phyloP scores from a whole-genome alignment of 805 yeast genomes.

The Debaryomyces maramus region DNA sequence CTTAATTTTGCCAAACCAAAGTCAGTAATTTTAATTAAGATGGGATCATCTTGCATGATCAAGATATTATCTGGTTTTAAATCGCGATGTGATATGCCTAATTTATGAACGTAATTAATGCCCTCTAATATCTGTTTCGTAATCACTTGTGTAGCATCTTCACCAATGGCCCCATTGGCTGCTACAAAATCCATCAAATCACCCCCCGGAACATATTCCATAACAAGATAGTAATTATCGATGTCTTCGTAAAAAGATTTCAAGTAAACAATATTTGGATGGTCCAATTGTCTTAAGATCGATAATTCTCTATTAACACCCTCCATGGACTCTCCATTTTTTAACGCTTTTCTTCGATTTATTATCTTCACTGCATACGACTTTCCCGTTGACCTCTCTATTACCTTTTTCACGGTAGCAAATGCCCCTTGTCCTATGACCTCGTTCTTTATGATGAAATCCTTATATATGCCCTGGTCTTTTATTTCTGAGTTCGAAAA shows the following conservation, averaged over 20 bases:
- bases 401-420: slow-evolving; percentile 91
- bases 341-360: slow-evolving; percentile 69
- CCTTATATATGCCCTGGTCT: slow-evolving; percentile 60
- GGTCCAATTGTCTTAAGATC: slow-evolving; percentile 73
- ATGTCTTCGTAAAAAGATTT: slow-evolving; percentile 84
- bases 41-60: slow-evolving; percentile 89
- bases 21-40: slow-evolving; percentile 88
- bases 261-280: slow-evolving; percentile 80
- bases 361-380: slow-evolving; percentile 91
- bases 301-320: slow-evolving; percentile 87
- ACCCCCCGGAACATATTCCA: slow-evolving; percentile 97
- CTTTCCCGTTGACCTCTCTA: slow-evolving; percentile 81
- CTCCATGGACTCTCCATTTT: slow-evolving; percentile 66
- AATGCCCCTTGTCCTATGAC: slow-evolving; percentile 98
- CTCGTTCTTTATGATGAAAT: slow-evolving; percentile 78
- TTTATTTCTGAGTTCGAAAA: slow-evolving; percentile 20
- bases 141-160: slow-evolving; percentile 84
- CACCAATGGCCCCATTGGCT: slow-evolving; percentile 88
- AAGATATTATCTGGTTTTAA: slow-evolving; percentile 94
- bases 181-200: slow-evolving; percentile 97
- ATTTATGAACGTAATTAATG: slow-evolving; percentile 79
- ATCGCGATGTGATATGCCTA: slow-evolving; percentile 95
- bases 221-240: slow-evolving; percentile 79
- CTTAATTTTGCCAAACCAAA: slow-evolving; percentile 94
- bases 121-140: slow-evolving; percentile 83